Percentiles rank a stretch among this genome's conserved stretches.
Evolutionary conservation across 108 stramenopile genomes (phyloP).

Genomic region (Cyclotella cryptica): DNA sequence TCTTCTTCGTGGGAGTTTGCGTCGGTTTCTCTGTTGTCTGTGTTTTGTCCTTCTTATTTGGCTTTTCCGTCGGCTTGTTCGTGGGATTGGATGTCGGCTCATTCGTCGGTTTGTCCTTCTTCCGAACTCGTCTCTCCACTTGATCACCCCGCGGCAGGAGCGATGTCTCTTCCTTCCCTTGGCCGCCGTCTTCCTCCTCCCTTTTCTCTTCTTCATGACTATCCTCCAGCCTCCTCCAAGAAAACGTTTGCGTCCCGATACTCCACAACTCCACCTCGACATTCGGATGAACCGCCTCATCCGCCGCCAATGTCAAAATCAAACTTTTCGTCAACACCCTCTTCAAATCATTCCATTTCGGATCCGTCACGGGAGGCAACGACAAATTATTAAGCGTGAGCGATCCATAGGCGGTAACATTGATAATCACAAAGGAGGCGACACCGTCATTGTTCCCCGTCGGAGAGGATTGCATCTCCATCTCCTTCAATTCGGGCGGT

Average conservation of each 20-base stretch:
- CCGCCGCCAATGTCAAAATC: conserved; percentile 13
- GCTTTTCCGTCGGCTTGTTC: neutral
- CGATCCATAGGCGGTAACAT: neutral
- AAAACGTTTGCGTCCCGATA: neutral
- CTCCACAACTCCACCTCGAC: conserved; percentile 28
- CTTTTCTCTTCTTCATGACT: neutral
- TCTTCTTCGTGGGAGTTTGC: neutral
- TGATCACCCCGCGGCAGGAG: conserved; percentile 1
- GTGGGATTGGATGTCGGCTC: neutral
- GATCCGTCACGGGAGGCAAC: neutral
- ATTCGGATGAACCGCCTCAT: conserved; percentile 10
- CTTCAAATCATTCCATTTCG: conserved; percentile 13
- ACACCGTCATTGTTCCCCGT: neutral
- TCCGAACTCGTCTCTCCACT: neutral
- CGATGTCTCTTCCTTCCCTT: no score
- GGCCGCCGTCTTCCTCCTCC: neutral
- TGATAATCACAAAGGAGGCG: conserved; percentile 5
- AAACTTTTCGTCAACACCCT: conserved; percentile 25
- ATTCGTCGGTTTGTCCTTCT: neutral
- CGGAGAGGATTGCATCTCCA: neutral
- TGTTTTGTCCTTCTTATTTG: neutral
- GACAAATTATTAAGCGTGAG: neutral
- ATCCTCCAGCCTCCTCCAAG: conserved; percentile 14
- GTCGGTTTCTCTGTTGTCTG: neutral
- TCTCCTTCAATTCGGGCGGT: neutral